Base-by-base conservation (phyloP, 192 early-diverging fungal species). In the Coemansia sp. region DNA sequence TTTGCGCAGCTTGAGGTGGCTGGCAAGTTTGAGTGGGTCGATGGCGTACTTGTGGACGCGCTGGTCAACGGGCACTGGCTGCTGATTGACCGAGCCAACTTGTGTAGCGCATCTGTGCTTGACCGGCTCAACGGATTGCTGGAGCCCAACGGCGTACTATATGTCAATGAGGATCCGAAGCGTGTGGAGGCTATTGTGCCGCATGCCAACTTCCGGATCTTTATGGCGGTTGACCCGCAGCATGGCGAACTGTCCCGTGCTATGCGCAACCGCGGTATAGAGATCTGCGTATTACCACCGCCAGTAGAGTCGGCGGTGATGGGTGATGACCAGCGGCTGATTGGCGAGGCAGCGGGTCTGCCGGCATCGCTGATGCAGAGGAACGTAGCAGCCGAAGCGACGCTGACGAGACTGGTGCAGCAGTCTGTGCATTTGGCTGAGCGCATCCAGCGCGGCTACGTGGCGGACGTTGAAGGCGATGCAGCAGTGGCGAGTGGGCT, bases 221-320 rank as follows among this genome's bases (percentile, higher is more conserved):
- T 99, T 67, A 92, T 99, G 92, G 91, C 93, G 0, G 87, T 96
- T 32, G 92, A 99, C 69, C 94, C 95, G 12, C 81, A 83, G 39
- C 83, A 90, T 63, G 97, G 97, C 33, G 95, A 99, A 75, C 80
- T 99, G 26, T 95, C 93, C 8, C 84, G 95, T 8, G 95, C 97
- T 3, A 99, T 99, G 97, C 78, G 97, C 46, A 99, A 99, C 68
- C 90, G 97, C 57, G 93, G 94, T 46, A 87, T 98, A n/a, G 97
- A 99, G 75, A 86, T 99, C 33, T 80, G 77, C 65, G 29, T 80
- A 24, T 19, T 80, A 37, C 72, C 77, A 9, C 17, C 60, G 11
- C 2, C 14, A 8, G 40, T 21, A 3, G 14, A n/a, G 1, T 38
- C 11, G 54, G 39, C 29, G 11, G 18, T 29, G 35, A 29, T 12